Evolutionary conservation across 768 basidiomycete genomes (phyloP).

Genomic region (Kwoniella botswanensis): DNA sequence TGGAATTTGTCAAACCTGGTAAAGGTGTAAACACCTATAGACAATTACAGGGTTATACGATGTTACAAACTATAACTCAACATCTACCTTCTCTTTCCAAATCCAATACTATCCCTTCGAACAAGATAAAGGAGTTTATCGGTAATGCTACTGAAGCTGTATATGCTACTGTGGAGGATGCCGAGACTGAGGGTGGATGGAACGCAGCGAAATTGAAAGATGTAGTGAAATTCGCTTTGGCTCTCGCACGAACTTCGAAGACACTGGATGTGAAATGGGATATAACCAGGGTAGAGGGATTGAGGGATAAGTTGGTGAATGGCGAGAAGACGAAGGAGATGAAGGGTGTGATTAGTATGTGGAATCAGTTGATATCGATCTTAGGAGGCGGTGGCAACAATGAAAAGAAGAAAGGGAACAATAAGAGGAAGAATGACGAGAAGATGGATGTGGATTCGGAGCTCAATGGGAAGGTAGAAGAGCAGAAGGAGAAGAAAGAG

Average conservation of each 20-base stretch:
- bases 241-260: constrained; percentile 71
- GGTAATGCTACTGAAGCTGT: constrained; percentile 63
- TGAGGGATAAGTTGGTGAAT: constrained; percentile 63
- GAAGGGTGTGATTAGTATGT: constrained; percentile 67
- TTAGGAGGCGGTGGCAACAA: constrained; percentile 38
- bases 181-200: constrained; percentile 51
- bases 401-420: constrained; percentile 35
- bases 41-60: constrained; percentile 72
- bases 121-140: constrained; percentile 65
- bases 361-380: constrained; percentile 66
- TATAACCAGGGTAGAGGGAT: constrained; percentile 64
- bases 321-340: constrained; percentile 71
- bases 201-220: constrained; percentile 76
- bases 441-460: constrained; percentile 22
- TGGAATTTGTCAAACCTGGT: constrained; percentile 62
- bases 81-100: constrained; percentile 61
- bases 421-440: constrained; percentile 25
- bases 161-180: constrained; percentile 61
- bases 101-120: constrained; percentile 55
- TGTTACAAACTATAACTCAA: constrained; percentile 70
- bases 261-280: constrained; percentile 66
- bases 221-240: constrained; percentile 72
- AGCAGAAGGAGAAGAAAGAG: constrained; percentile 23
- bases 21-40: constrained; percentile 78
- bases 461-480: constrained; percentile 1